A percentile compares a stretch with the other conserved stretches of the same genome.
Evolutionary conservation across 108 stramenopile genomes (phyloP).

Genomic region (Fragilariopsis cylindrus): DNA sequence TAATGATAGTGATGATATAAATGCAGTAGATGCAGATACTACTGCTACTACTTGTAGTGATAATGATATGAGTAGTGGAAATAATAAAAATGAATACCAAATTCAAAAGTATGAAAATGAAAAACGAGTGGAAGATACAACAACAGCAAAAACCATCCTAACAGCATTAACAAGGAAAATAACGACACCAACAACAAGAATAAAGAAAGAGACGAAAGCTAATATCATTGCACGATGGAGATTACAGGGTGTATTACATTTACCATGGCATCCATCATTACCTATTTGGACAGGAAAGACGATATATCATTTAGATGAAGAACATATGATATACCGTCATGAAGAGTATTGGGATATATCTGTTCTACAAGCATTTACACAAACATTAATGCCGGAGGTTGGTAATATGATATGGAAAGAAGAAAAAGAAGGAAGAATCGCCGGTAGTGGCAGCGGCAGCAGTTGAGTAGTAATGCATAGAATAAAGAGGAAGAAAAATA

Average conservation of each 20-base stretch:
- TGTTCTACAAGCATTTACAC: conserved; percentile 70
- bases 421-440: background rate
- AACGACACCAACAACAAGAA: background rate
- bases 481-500: too few species aligned
- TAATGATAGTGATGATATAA: background rate
- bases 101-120: background rate
- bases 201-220: background rate
- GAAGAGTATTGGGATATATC: conserved; percentile 82
- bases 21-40: too few species aligned
- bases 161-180: background rate
- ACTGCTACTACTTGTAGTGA: too few species aligned
- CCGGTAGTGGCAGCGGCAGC: conserved; percentile 29
- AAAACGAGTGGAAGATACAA: background rate
- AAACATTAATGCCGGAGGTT: conserved; percentile 55
- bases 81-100: background rate
- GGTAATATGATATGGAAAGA: conserved; percentile 36
- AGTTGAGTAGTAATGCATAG: too few species aligned
- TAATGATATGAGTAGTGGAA: too few species aligned
- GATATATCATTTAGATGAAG: conserved; percentile 66
- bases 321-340: conserved; percentile 55
- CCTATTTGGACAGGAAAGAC: conserved; percentile 66
- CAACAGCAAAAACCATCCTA: conserved; percentile 9
- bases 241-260: conserved; percentile 57
- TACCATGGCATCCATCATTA: conserved; percentile 78
- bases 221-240: conserved; percentile 57